Evolutionary conservation across 257 asterid species (phyloP).

Genomic region (Capsicum pubescens): DNA sequence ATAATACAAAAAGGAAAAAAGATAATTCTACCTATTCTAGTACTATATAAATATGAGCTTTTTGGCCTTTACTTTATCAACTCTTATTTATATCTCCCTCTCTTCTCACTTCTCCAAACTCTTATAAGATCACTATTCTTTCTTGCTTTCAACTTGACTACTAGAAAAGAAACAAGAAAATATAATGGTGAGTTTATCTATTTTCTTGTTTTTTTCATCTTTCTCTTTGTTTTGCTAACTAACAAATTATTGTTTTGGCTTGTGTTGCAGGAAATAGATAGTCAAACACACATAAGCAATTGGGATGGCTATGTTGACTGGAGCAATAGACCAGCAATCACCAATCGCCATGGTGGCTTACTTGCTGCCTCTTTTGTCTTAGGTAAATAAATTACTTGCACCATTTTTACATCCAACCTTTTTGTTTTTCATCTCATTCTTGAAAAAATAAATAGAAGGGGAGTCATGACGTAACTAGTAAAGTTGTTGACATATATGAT

Average conservation of each 20-base stretch:
- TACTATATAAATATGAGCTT: no score
- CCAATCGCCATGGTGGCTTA: constrained; percentile 85
- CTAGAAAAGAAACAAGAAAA: no score
- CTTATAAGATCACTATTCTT: constrained; percentile 28
- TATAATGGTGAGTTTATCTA: constrained; percentile 38
- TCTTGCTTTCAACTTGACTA: constrained; percentile 15
- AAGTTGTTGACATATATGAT: neutral
- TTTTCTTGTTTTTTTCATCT: neutral
- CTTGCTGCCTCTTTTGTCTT: constrained; percentile 84
- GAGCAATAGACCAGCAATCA: constrained; percentile 67
- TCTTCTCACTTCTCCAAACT: constrained; percentile 28
- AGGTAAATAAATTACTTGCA: constrained; percentile 45
- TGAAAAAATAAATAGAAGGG: neutral
- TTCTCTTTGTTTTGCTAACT: neutral
- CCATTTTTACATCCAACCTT: neutral
- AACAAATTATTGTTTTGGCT: neutral
- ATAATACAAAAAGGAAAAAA: neutral
- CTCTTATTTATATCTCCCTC: constrained; percentile 15
- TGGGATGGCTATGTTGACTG: constrained; percentile 92
- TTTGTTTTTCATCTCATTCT: neutral
- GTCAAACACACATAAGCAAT: constrained; percentile 45
- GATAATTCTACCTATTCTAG: neutral
- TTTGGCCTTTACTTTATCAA: no score
- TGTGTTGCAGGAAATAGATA: constrained; percentile 57
- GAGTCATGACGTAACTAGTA: neutral